Percentiles rank a stretch among this genome's conserved stretches.
Conservation (phyloP, 768 basidiomycete genomes). For the Mycena crocata region DNA sequence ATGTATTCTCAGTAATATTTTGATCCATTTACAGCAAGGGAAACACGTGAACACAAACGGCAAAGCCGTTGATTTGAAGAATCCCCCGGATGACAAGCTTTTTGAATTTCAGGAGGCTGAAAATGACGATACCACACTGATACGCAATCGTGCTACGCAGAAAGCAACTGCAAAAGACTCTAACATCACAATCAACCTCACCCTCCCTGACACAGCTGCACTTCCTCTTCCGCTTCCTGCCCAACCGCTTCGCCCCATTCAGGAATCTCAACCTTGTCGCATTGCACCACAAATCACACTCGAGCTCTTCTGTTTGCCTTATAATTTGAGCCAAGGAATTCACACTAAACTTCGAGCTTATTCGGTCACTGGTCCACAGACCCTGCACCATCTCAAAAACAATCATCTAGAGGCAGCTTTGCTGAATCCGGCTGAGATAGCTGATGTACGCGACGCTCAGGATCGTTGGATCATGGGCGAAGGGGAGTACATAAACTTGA, state of each 20-base stretch:
- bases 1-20: background rate
- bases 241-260: too few species aligned
- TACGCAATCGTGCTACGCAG: background rate
- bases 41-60: background rate
- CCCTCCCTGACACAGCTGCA: background rate
- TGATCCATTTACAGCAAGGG: background rate
- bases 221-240: background rate
- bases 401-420: background rate
- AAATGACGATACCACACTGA: background rate
- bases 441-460: background rate
- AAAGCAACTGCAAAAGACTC: background rate
- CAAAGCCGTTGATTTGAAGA: background rate
- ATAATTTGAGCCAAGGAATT: background rate
- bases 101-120: background rate
- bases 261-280: too few species aligned
- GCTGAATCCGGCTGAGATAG: background rate
- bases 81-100: background rate
- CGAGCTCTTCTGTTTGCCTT: background rate
- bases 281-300: background rate
- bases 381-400: background rate
- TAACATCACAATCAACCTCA: constrained; percentile 10
- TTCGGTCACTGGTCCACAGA: background rate
- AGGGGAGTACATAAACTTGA: background rate
- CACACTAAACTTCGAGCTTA: background rate
- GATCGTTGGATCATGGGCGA: background rate